phyloP scores from a whole-genome alignment of 179 eudicot genomes.

The Nepenthes alata region DNA sequence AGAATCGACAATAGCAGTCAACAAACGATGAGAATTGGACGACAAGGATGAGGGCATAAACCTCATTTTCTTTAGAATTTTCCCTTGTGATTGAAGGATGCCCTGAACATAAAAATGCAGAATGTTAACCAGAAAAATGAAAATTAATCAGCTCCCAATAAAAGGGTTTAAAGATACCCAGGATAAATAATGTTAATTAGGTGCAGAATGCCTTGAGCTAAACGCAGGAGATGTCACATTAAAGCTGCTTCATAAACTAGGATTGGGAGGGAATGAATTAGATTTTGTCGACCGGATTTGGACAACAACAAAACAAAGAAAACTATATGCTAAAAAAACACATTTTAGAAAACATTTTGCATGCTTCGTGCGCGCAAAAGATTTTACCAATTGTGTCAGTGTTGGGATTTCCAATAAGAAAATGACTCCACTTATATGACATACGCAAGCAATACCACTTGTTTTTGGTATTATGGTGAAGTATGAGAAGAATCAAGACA shows the following conservation, averaged over 20 bases:
- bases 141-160: constrained; percentile 2
- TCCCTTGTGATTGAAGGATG: constrained; percentile 92
- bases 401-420: too few species aligned
- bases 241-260: too few species aligned
- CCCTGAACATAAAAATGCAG: constrained; percentile 41
- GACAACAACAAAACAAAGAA: background rate
- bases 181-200: too few species aligned
- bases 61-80: constrained; percentile 72
- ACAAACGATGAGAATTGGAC: constrained; percentile 84
- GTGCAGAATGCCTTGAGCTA: too few species aligned
- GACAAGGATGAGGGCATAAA: constrained; percentile 95
- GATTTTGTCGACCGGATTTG: too few species aligned
- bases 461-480: too few species aligned
- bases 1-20: constrained; percentile 94
- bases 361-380: background rate
- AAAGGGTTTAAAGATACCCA: background rate
- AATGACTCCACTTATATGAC: too few species aligned
- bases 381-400: too few species aligned
- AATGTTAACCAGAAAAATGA: background rate
- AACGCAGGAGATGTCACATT: too few species aligned
- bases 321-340: background rate
- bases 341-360: background rate
- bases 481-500: too few species aligned
- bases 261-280: too few species aligned
- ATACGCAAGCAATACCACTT: too few species aligned